These are phyloP conservation scores for Citrus maxima DNA, from an alignment of 345 rosid species.

Conservation along the genomic window DNA sequence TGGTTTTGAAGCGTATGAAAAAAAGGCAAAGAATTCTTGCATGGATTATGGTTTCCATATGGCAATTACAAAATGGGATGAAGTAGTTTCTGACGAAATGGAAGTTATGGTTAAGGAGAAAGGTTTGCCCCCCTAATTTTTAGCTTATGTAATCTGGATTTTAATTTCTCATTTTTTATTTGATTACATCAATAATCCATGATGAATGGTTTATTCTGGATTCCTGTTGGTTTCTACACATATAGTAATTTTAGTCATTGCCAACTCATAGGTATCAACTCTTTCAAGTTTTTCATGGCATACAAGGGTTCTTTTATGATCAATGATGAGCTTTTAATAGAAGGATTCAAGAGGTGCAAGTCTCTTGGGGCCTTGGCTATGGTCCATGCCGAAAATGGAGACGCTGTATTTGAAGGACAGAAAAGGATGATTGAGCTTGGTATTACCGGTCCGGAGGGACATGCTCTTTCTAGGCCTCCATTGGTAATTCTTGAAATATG, in stretches of 20 bases:
- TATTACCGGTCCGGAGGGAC: slow-evolving; percentile 96
- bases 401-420: slow-evolving; percentile 96
- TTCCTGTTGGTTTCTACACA: background rate
- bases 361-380: slow-evolving; percentile 95
- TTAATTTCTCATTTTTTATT: background rate
- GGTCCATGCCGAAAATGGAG: slow-evolving; percentile 99
- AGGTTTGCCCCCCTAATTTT: slow-evolving; percentile 38
- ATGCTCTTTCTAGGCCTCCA: slow-evolving; percentile 91
- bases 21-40: slow-evolving; percentile 66
- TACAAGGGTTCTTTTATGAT: slow-evolving; percentile 87
- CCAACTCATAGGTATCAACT: slow-evolving; percentile 71
- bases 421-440: slow-evolving; percentile 88
- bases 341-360: slow-evolving; percentile 84
- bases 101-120: slow-evolving; percentile 83
- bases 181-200: background rate
- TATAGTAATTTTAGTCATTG: background rate
- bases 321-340: slow-evolving; percentile 75
- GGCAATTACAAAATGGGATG: slow-evolving; percentile 96
- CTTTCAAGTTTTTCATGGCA: slow-evolving; percentile 96
- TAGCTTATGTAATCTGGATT: background rate
- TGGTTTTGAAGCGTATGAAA: slow-evolving; percentile 69
- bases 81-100: slow-evolving; percentile 77
- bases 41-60: slow-evolving; percentile 99
- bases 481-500: slow-evolving; percentile 46
- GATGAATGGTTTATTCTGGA: background rate